Evolutionary conservation across 2,329 filamentous ascomycete species (phyloP), one percentile per base, ranked within the genome.

Genomic region (Fusarium pseudonygamai): DNA sequence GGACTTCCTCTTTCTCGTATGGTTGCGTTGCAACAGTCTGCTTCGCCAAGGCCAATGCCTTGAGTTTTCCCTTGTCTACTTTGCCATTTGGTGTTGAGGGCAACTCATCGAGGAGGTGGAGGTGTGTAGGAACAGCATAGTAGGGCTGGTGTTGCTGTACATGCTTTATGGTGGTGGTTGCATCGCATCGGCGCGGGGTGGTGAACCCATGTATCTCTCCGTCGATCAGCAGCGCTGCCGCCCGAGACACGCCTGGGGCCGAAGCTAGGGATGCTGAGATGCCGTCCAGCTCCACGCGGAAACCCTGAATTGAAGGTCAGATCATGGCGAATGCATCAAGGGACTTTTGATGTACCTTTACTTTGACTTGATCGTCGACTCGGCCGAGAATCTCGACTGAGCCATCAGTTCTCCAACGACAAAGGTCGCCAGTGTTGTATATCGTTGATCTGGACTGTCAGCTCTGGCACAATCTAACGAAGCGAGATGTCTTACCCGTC

Each of bases 401-500:
- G 16, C 89, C 88, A 73, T 89, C 85, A 5, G 82, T 76, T 42
- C 83, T 82, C 88, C 88, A 90, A 18, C 83, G 82, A 24, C 86
- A 88, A 28, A 91, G 82, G 72, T 91, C 89, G 12, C 89, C 89
- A 4, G 89, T 91, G 74, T 89, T 88, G 79, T 89, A 91, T 86
- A 90, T 90, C 12, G 9, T 43, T 18, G 66, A 69, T 50, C 66
- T 69, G 47, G 22, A 32, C 5, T 30, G 64, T 74, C 16, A 74
- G 71, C 39, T 18, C 28, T 34, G n/a, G 32, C 9, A 14, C 13
- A 7, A 16, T 10, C 7, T 15, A 9, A 10, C 7, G 5, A 28
- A 22, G 37, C n/a, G 11, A 34, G 32, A 16, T 10, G 18, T 73
- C 83, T 77, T 80, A 88, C 86, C 87, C 87, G 67, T 89, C 83